Evolutionary conservation across 2,329 filamentous ascomycete species (phyloP).

Genomic region (Sporothrix dimorphospora): DNA sequence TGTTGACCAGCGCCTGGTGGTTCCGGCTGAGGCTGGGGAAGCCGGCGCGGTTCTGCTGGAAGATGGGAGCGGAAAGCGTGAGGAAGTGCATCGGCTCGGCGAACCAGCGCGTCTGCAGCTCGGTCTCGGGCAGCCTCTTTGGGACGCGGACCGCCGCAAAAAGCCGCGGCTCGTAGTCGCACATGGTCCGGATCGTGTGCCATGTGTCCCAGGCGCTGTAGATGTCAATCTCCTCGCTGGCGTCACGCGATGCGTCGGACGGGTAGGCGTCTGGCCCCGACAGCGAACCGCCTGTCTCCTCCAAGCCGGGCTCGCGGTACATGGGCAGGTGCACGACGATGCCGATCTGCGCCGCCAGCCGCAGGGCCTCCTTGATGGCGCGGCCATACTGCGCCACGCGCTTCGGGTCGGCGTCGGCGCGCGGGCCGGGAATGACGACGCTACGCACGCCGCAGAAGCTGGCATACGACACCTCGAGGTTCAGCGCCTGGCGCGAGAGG

Average conservation of each 20-base stretch:
- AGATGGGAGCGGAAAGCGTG: conserved; percentile 56
- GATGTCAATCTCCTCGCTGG: conserved; percentile 60
- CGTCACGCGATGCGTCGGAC: conserved; percentile 38
- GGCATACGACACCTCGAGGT: conserved; percentile 90
- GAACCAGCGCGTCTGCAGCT: conserved; percentile 69
- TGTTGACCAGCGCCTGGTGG: conserved; percentile 64
- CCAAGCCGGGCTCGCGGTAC: conserved; percentile 70
- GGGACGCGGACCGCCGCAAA: conserved; percentile 68
- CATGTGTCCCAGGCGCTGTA: conserved; percentile 92
- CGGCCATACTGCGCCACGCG: conserved; percentile 77
- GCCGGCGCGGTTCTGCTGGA: conserved; percentile 63
- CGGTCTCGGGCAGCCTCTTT: conserved; percentile 59
- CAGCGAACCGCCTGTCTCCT: conserved; percentile 57
- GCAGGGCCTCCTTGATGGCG: conserved; percentile 78
- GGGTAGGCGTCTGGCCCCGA: conserved; percentile 46
- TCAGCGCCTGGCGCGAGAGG: conserved; percentile 86
- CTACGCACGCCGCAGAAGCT: conserved; percentile 90
- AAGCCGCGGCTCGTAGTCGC: conserved; percentile 80
- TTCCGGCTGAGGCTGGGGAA: conserved; percentile 63
- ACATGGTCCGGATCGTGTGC: conserved; percentile 83
- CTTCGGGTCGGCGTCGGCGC: conserved; percentile 53
- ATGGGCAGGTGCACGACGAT: conserved; percentile 83
- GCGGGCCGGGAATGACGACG: conserved; percentile 79
- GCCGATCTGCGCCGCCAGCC: conserved; percentile 73
- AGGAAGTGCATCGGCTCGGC: conserved; percentile 68